Conservation (phyloP, 1,284 basidiomycete species). For the Moesziomyces aphidis region DNA sequence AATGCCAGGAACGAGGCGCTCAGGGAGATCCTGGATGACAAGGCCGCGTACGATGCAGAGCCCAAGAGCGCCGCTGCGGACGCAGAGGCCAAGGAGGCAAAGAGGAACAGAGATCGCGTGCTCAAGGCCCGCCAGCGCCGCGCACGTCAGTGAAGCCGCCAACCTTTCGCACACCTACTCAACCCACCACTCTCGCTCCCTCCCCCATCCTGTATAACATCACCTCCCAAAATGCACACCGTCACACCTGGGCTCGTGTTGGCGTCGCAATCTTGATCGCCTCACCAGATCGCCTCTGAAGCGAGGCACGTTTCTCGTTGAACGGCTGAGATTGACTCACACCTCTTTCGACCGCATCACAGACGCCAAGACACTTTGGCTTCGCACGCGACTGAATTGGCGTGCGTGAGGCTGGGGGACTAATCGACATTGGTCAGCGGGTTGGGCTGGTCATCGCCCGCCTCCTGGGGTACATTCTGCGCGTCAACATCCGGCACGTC, state of each 20-base stretch:
- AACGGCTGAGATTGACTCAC: too few relatives aligned
- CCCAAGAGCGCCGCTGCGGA: constrained; percentile 1
- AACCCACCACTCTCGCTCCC: constrained; percentile 1
- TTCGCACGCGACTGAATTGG: too few relatives aligned
- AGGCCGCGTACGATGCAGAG: constrained; percentile 22
- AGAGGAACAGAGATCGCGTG: constrained; percentile 27
- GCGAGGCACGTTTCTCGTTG: too few relatives aligned
- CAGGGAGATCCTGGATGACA: constrained; percentile 45
- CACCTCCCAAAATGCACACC: background rate
- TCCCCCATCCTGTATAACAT: constrained; percentile 17
- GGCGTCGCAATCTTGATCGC: too few relatives aligned
- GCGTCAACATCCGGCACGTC: constrained; percentile 24
- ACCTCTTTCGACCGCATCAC: too few relatives aligned
- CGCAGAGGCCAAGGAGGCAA: constrained; percentile 4
- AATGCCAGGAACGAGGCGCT: constrained; percentile 27
- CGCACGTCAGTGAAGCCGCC: constrained; percentile 16
- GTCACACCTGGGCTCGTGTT: too few relatives aligned
- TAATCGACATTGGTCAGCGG: constrained; percentile 15
- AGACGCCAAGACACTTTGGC: too few relatives aligned
- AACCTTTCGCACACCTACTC: background rate
- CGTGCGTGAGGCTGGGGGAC: too few relatives aligned
- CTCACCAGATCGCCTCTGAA: too few relatives aligned
- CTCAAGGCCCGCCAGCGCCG: constrained; percentile 44
- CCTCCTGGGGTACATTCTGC: constrained; percentile 4
- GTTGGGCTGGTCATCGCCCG: constrained; percentile 12